Percentiles rank a stretch among this genome's conserved stretches.
Evolutionary conservation across 2,329 filamentous ascomycete species (phyloP).

Genomic region (Endoconidiophora laricicola): DNA sequence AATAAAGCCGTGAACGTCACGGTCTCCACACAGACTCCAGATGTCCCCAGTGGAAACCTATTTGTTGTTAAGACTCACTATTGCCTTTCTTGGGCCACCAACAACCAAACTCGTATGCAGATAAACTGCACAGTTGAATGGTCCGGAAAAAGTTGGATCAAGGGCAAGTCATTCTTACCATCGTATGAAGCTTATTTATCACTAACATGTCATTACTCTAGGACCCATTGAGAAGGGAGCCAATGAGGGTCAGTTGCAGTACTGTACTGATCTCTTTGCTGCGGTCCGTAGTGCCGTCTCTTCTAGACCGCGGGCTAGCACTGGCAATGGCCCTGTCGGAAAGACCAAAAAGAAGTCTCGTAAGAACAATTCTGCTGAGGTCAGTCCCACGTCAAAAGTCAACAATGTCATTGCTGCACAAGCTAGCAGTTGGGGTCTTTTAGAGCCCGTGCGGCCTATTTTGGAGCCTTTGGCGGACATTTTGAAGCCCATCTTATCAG

Average conservation of each 20-base stretch:
- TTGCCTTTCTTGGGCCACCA: slow-evolving; percentile 81
- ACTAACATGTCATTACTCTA: slow-evolving; percentile 22
- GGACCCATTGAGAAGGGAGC: slow-evolving; percentile 92
- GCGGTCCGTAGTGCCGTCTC: slow-evolving; percentile 58
- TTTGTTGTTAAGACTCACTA: slow-evolving; percentile 90
- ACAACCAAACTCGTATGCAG: slow-evolving; percentile 68
- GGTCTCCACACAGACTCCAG: slow-evolving; percentile 73
- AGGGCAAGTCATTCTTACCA: slow-evolving; percentile 41
- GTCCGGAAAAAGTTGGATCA: slow-evolving; percentile 96
- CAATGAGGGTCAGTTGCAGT: slow-evolving; percentile 72
- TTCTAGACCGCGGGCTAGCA: slow-evolving; percentile 38
- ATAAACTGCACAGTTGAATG: slow-evolving; percentile 88
- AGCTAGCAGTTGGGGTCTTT: slow-evolving; percentile 50
- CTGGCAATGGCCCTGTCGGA: slow-evolving; percentile 26
- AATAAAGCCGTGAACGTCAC: slow-evolving; percentile 77
- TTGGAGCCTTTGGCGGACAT: slow-evolving; percentile 56
- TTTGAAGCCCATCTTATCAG: slow-evolving; percentile 52
- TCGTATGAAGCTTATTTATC: neutral
- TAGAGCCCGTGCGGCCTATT: slow-evolving; percentile 61
- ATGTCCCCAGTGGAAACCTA: slow-evolving; percentile 84
- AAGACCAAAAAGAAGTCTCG: slow-evolving; percentile 49
- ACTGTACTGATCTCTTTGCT: slow-evolving; percentile 64
- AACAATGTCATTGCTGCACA: slow-evolving; percentile 17
- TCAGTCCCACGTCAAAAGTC: slow-evolving; percentile 18
- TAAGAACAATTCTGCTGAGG: slow-evolving; percentile 31